Evolutionary conservation across 2,329 filamentous ascomycete genomes (phyloP), one percentile per base, ranked within the genome.

Genomic region (Diplodia sapinea): DNA sequence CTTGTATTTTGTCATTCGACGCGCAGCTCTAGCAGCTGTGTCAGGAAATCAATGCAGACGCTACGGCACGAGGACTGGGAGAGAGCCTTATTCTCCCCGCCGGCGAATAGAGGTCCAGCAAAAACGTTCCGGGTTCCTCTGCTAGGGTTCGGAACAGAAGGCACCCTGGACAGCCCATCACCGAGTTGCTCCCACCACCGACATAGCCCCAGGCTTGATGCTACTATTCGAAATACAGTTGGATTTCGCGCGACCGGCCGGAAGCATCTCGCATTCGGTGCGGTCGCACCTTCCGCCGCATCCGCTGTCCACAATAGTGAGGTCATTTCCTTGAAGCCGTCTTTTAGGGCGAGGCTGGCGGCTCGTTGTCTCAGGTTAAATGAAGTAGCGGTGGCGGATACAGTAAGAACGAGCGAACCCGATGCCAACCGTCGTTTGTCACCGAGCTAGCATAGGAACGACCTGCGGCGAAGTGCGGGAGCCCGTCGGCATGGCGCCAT

Each of bases 211-310:
- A 3, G 36, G 11, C 36, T 38, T 11, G 11, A 38, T 4, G 9
- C 11, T 38, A 38, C 36, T 38, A 11, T 12, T 8, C 1, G 11
- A 8, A 11, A 11, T 38, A 38, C 36, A 38, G n/a, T 38, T 47
- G 11, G n/a, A 38, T 26, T 12, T 23, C 38, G 8, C n/a, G 23
- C 26, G 57, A n/a, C 23, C 23, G 8, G 38, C 40, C 26, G 57
- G n/a, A 63, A 17, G 36, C 57, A 62, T 62, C 33, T 50, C 57
- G 31, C 47, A 51, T 51, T 63, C 59, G 43, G 12, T 20, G 5
- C 17, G 12, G 47, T 7, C 31, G 31, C 31, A 33, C 31, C 31
- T 8, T 17, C 26, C n/a, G 29, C 40, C 57, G 23, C 29, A 17
- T 23, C n/a, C 33, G 13, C 26, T 23, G 26, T 33, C 12, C 26